Percentiles rank a stretch among this genome's conserved stretches.
Conservation (phyloP, 345 rosid species). For the Pugionium cornutum region DNA sequence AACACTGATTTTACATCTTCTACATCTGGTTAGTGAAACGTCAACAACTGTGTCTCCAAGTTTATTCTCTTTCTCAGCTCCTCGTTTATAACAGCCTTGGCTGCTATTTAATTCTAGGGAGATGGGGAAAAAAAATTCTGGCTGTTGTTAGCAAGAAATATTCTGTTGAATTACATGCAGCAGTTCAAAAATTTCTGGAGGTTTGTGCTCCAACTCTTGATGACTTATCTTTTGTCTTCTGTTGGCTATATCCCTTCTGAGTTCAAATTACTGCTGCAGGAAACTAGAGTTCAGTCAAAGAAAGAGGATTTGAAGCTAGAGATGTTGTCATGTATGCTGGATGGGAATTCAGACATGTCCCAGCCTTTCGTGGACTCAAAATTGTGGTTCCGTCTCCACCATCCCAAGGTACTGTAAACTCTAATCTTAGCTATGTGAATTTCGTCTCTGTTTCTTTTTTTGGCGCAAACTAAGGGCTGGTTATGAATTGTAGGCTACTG, state of each 20-base stretch:
- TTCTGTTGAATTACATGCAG: slow-evolving; percentile 62
- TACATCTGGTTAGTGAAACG: slow-evolving; percentile 53
- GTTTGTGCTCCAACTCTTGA: slow-evolving; percentile 42
- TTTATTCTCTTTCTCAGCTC: background rate
- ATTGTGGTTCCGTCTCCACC: slow-evolving; percentile 81
- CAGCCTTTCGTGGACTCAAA: slow-evolving; percentile 59
- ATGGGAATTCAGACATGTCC: slow-evolving; percentile 55
- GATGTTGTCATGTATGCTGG: slow-evolving; percentile 59
- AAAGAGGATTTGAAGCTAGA: slow-evolving; percentile 55
- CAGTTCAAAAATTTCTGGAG: slow-evolving; percentile 64
- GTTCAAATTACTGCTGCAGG: slow-evolving; percentile 44
- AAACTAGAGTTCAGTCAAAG: slow-evolving; percentile 48
- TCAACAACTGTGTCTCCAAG: background rate
- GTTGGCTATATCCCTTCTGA: slow-evolving; percentile 17
- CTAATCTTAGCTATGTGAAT: slow-evolving; percentile 7
- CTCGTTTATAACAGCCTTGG: background rate
- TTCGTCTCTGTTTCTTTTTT: background rate
- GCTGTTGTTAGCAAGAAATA: slow-evolving; percentile 60
- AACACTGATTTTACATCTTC: slow-evolving; percentile 44
- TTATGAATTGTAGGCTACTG: slow-evolving; percentile 58
- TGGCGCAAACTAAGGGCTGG: slow-evolving; percentile 22
- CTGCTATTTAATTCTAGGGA: slow-evolving; percentile 50
- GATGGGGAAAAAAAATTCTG: slow-evolving; percentile 69
- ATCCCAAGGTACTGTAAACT: slow-evolving; percentile 67
- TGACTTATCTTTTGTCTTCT: slow-evolving; percentile 1